Evolutionary conservation across 192 early-diverging fungal genomes (phyloP).

Genomic region (Chytriomyces sp.): DNA sequence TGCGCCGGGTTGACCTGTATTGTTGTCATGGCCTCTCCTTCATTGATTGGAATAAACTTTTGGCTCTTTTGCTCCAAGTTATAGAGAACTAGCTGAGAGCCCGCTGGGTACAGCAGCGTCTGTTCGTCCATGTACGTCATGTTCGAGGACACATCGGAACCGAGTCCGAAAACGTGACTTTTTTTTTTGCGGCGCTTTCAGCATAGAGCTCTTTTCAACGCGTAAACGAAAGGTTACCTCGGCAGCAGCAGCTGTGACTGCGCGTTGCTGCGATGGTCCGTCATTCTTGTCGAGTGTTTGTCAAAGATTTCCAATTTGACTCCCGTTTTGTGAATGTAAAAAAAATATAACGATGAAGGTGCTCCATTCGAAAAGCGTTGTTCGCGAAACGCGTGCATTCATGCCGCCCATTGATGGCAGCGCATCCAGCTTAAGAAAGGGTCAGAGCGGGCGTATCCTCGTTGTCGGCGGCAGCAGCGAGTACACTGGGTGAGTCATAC

Average conservation of each 20-base stretch:
- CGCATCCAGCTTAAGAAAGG: conserved; percentile 66
- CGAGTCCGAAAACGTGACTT: conserved; percentile 59
- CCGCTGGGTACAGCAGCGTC: conserved; percentile 58
- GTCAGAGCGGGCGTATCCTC: conserved; percentile 77
- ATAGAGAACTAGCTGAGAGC: conserved; percentile 55
- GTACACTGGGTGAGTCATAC: conserved; percentile 40
- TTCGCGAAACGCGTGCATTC: not conserved
- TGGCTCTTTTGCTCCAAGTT: conserved; percentile 63
- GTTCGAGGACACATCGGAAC: conserved; percentile 47
- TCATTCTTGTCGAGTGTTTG: too few relatives aligned
- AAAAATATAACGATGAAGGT: not conserved
- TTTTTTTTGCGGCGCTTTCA: not conserved
- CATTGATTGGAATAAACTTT: conserved; percentile 50
- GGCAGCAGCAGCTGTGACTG: not conserved
- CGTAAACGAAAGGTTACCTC: not conserved
- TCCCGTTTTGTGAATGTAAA: not conserved
- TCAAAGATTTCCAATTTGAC: too few relatives aligned
- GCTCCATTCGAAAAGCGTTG: not conserved
- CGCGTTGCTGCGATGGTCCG: not conserved
- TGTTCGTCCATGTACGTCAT: conserved; percentile 55
- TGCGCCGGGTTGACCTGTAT: conserved; percentile 39
- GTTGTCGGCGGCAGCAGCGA: conserved; percentile 86
- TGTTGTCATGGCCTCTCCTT: conserved; percentile 52
- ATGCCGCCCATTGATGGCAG: conserved; percentile 65
- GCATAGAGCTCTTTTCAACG: not conserved